phyloP scores from a whole-genome alignment of 805 yeast genomes.

The Wickerhamomyces xylosicus region DNA sequence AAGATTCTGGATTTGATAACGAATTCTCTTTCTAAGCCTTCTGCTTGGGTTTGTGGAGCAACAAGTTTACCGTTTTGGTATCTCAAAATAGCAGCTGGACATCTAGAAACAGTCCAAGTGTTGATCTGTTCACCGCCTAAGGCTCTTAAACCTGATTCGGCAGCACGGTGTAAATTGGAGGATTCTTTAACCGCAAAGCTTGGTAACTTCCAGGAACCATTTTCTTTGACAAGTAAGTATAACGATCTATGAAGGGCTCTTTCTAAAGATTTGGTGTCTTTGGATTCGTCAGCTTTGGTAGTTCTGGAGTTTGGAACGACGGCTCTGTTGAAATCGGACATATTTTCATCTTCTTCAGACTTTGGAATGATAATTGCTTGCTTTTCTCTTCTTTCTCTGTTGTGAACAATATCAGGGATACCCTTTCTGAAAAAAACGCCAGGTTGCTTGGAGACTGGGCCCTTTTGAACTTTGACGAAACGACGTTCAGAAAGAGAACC shows the following conservation, averaged over 20 bases:
- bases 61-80: slow-evolving; percentile 20
- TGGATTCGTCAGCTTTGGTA: slow-evolving; percentile 65
- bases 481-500: slow-evolving; percentile 85
- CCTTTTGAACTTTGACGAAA: slow-evolving; percentile 63
- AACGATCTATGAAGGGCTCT: slow-evolving; percentile 72
- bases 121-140: slow-evolving; percentile 71
- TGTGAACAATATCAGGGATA: slow-evolving; percentile 74
- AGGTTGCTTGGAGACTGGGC: slow-evolving; percentile 63
- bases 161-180: slow-evolving; percentile 51
- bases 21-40: slow-evolving; percentile 40
- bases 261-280: slow-evolving; percentile 61
- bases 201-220: slow-evolving; percentile 69
- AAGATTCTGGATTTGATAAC: slow-evolving; percentile 80
- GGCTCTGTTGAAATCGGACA: slow-evolving; percentile 55
- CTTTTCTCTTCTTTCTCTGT: slow-evolving; percentile 78
- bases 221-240: slow-evolving; percentile 53
- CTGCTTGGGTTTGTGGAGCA: slow-evolving; percentile 9
- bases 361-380: slow-evolving; percentile 74
- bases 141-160: slow-evolving; percentile 60
- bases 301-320: slow-evolving; percentile 59
- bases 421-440: slow-evolving; percentile 78
- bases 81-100: slow-evolving; percentile 68
- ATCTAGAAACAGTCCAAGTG: slow-evolving; percentile 85
- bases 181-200: slow-evolving; percentile 40
- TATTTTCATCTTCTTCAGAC: slow-evolving; percentile 24